Base-by-base conservation (phyloP, 208 protist genomes). In the Wallacemonas rigidus region DNA sequence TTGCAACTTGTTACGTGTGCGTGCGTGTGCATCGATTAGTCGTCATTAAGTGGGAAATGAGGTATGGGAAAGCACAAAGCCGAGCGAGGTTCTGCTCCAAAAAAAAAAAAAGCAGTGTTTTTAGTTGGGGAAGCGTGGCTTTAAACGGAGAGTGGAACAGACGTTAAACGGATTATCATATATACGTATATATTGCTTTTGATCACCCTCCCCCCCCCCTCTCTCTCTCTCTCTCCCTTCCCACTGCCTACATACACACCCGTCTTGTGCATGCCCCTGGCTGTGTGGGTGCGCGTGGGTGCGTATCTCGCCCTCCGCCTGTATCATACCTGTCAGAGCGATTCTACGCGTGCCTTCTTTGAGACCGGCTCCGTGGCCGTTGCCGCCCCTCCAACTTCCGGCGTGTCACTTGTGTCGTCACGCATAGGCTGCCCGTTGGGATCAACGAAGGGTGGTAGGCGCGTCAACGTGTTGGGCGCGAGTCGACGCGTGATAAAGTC, bases 401-500 rank as follows among this genome's bases (percentile, higher is more conserved):
- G 51, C 26, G n/a, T 14, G 15, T 56, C 39, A 1, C 35, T 45
- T 3, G 43, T 11, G 1, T 74, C 72, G 26, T 60, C 62, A 4
- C 53, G 63, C 5, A 64, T 51, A 14, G 8, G 53, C 58, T 67
- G 55, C 3, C 26, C 7, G 35, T 71, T 36, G 17, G 53, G 58
- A 43, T 14, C 43, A 41, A 87, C 67, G 60, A 91, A 93, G 8
- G 89, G 89, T 6, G 92, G 89, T 36, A 82, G 41, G 40, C 74
- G 86, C 12, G 87, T 94, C 41, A 96, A 81, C 15, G 76, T 82
- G 35, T 83, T 82, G 14, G 85, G 89, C 0, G 77, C 62, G 9
- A 92, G 45, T 2, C 68, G 74, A 62, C 76, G 92, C 43, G 90
- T 92, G 54, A 97, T 75, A 67, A 94, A 95, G 73, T 95, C 91